Percentiles rank a stretch among this genome's conserved stretches.
Conservation (phyloP, 495 filamentous ascomycete genomes). For the Hypoxylon cercidicola region DNA sequence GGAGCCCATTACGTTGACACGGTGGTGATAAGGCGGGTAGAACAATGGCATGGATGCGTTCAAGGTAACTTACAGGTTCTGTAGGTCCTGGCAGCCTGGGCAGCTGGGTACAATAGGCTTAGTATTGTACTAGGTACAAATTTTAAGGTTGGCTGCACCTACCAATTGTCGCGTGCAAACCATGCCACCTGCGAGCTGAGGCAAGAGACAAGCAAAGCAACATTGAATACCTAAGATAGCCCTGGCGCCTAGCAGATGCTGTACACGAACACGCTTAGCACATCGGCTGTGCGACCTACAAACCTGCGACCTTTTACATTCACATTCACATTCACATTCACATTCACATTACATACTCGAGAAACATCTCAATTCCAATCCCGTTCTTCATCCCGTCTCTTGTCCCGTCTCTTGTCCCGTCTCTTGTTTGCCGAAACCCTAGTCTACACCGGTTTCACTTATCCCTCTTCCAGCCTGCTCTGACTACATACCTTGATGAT, state of each 20-base stretch:
- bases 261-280: constrained; percentile 21
- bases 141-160: constrained; percentile 11
- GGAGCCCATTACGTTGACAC: constrained; percentile 6
- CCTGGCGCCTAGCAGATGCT: no score
- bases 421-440: no score
- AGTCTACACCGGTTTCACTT: no score
- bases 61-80: background rate
- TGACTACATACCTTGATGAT: constrained; percentile 38
- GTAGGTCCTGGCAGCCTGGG: no score
- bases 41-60: no score
- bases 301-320: background rate
- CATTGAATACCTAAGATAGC: constrained; percentile 14
- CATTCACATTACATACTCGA: background rate
- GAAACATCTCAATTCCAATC: background rate
- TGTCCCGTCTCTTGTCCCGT: background rate
- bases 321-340: no score
- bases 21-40: background rate
- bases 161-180: constrained; percentile 38
- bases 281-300: constrained; percentile 12
- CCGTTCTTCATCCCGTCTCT: background rate
- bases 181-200: constrained; percentile 29
- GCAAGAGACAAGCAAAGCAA: no score
- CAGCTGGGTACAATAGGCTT: no score
- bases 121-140: constrained; percentile 2
- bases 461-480: constrained; percentile 1